Conservation (phyloP, 129 eudicot species). For the Mikania micrantha region DNA sequence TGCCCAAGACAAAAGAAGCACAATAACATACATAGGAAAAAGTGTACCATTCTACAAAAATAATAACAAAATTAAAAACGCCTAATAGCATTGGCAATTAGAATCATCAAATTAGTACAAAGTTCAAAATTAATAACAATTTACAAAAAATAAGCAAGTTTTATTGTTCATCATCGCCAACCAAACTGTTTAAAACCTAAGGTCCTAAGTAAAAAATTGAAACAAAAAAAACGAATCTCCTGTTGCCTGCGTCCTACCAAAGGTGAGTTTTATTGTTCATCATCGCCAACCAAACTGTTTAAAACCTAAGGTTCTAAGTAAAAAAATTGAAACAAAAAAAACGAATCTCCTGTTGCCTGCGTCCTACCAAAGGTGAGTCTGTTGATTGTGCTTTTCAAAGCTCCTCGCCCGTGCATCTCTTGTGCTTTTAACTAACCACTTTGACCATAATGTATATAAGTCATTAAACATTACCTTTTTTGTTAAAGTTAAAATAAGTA, state of each 20-base stretch:
- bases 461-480: too few relatives aligned
- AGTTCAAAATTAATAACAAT: background rate
- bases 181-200: background rate
- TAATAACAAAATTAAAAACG: too few relatives aligned
- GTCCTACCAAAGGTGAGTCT: background rate
- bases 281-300: background rate
- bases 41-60: background rate
- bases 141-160: background rate
- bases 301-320: background rate
- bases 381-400: too few relatives aligned
- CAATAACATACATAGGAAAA: too few relatives aligned
- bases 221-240: background rate
- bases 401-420: too few relatives aligned
- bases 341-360: background rate
- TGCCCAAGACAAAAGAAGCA: background rate
- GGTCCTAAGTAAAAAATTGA: background rate
- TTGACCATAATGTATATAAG: too few relatives aligned
- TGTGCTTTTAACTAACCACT: too few relatives aligned
- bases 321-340: background rate
- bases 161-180: background rate
- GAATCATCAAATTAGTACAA: background rate
- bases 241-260: background rate
- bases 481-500: too few relatives aligned
- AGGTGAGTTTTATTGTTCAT: background rate
- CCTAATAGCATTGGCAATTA: background rate